These are phyloP conservation scores for Pterocarpus macrocarpus DNA, from an alignment of 306 rosid genomes.

Conservation along the genomic window DNA sequence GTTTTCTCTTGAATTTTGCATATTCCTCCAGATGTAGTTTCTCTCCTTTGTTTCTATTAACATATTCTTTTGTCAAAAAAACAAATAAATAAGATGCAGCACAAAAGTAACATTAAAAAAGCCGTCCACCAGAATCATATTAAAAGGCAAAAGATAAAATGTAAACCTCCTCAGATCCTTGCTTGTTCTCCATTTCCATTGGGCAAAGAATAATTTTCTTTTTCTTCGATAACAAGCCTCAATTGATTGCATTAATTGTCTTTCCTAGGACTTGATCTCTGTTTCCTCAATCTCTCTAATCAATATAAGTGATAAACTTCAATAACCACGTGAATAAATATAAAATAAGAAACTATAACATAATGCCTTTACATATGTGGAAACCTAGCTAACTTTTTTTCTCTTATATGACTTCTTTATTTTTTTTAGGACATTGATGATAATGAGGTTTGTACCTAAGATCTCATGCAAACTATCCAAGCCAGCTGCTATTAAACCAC, in stretches of 20 bases:
- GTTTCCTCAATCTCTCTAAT: constrained; percentile 76
- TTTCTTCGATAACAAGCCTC: constrained; percentile 74
- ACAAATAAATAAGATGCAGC: too few species aligned
- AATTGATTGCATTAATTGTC: constrained; percentile 77
- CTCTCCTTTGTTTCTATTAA: background rate
- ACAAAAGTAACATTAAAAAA: background rate
- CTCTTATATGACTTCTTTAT: too few species aligned
- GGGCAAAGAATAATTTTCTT: constrained; percentile 73
- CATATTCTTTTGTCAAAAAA: background rate
- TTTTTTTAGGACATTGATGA: too few species aligned
- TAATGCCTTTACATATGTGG: too few species aligned
- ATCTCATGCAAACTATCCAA: too few species aligned
- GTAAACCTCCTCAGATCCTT: constrained; percentile 70
- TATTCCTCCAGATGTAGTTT: too few species aligned
- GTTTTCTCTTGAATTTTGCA: background rate
- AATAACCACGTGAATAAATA: too few species aligned
- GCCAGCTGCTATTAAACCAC: too few species aligned
- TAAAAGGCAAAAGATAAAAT: background rate
- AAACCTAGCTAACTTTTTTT: too few species aligned
- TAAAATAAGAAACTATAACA: too few species aligned
- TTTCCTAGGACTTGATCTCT: constrained; percentile 72
- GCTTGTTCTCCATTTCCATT: constrained; percentile 69
- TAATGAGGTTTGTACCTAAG: too few species aligned
- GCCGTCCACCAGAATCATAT: background rate
- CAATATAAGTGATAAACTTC: background rate